Base-by-base conservation (phyloP, 257 asterid species). In the Catharanthus roseus region DNA sequence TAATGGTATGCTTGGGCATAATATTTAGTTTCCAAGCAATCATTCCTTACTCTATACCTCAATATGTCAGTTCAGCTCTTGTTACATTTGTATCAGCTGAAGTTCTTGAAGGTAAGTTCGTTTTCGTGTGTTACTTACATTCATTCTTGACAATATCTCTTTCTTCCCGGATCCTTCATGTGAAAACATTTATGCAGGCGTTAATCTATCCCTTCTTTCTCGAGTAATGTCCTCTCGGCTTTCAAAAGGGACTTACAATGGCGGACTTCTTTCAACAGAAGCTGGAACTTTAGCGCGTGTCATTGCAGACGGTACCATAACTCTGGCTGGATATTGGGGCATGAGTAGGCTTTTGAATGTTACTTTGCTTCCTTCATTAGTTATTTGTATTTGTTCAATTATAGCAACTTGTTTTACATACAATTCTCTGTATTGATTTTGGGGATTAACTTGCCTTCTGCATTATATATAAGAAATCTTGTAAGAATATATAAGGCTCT, bases 231-330 rank as follows among this genome's bases (percentile, higher is more conserved):
- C 96, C 16, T 87, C 96, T 0, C 81, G 90, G 70, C 90, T 89
- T 7, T 80, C 90, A 54, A 77, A 74, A 67, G 96, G 96, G 78
- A 85, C 96, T 3, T 89, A 76, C 76, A 89, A 89, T 2, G 93
- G 89, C 3, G 96, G 93, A 6, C 76, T 89, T 62, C 80, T 89
- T 42, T 89, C 96, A 34, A 89, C 93, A 5, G 96, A 89, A 76
- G 96, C 91, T 0, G 96, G 93, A 36, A 89, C 96, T 7, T 61
- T 89, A 53, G 96, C 93, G 1, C 85, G 96, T 51, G 96, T 89
- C 3, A 55, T 85, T 19, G 96, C 93, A 11, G 95, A 88, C 47
- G 84, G 82, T 21, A 84, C 90, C 21, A 88, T 88, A 56, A 88
- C 95, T 16, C 41, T 86, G 19, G 85, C 90, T 5, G 90, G 95